Percentiles rank a stretch among this genome's conserved stretches.
Conservation (phyloP, 2,329 filamentous ascomycete species). For the Diaporthe aspalathi region DNA sequence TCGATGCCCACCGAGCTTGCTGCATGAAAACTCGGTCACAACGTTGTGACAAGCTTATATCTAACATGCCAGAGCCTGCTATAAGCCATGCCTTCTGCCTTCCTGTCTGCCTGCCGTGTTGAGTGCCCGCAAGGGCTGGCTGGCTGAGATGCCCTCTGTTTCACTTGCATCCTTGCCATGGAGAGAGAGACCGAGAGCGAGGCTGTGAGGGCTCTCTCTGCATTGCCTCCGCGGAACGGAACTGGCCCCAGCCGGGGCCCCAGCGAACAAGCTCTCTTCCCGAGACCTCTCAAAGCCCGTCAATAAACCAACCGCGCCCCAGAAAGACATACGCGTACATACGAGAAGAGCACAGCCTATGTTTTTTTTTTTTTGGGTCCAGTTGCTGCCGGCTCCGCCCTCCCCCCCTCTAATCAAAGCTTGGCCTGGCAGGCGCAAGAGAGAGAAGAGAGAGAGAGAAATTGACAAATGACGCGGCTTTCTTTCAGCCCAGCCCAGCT, state of each 20-base stretch:
- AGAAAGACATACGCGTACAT: not conserved
- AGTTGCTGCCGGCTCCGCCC: not conserved
- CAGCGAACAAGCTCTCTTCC: no score
- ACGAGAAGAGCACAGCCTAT: no score
- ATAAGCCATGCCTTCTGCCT: not conserved
- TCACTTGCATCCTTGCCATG: not conserved
- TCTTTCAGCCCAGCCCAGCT: no score
- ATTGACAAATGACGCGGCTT: constrained; percentile 26
- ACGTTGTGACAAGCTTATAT: constrained; percentile 6
- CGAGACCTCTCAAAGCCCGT: no score
- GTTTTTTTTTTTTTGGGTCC: no score
- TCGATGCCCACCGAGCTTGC: not conserved
- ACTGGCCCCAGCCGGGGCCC: constrained; percentile 8
- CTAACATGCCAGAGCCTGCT: not conserved
- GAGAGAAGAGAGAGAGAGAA: no score
- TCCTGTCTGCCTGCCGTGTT: not conserved
- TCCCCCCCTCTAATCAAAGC: not conserved
- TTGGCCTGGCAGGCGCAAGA: not conserved
- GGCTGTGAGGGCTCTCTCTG: not conserved
- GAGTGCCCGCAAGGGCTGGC: not conserved
- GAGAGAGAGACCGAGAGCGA: not conserved
- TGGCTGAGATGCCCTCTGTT: not conserved
- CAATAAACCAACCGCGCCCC: not conserved
- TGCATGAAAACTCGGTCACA: constrained; percentile 15
- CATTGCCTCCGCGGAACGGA: not conserved